These are phyloP conservation scores for Leccinum obscurum DNA, from an alignment of 768 basidiomycete genomes.

Conservation along the genomic window DNA sequence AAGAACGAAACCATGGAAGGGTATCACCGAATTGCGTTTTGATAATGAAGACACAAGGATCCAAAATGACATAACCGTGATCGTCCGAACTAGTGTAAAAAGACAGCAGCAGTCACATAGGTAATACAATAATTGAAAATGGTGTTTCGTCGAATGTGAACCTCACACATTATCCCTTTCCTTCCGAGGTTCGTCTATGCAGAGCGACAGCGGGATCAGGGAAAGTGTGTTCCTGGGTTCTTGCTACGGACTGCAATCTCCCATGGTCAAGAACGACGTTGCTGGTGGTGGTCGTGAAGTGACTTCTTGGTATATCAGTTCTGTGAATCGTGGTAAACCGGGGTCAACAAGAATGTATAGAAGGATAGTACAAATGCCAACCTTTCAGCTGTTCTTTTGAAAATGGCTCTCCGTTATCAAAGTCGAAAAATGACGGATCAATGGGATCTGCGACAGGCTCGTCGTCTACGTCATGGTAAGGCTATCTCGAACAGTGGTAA, in stretches of 20 bases:
- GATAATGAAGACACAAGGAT: not conserved
- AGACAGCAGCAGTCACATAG: not conserved
- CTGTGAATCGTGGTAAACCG: constrained; percentile 3
- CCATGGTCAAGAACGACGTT: constrained; percentile 18
- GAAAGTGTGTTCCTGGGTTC: not conserved
- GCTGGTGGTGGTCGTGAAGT: constrained; percentile 25
- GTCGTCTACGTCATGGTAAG: constrained; percentile 87
- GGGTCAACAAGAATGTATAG: not conserved
- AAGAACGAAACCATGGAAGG: not conserved
- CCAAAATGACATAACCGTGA: not conserved
- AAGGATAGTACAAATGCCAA: constrained; percentile 22
- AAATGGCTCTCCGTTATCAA: constrained; percentile 66
- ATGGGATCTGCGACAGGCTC: constrained; percentile 80
- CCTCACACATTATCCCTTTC: no score
- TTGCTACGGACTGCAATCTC: constrained; percentile 15
- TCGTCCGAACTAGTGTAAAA: constrained; percentile 4
- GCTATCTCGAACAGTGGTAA: constrained; percentile 37
- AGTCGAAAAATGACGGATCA: constrained; percentile 80
- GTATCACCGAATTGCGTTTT: constrained; percentile 10
- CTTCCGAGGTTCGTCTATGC: no score
- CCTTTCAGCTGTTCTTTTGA: constrained; percentile 73
- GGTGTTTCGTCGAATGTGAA: no score
- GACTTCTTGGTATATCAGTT: constrained; percentile 55
- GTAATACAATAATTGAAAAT: constrained; percentile 1
- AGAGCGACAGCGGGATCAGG: not conserved